A percentile compares a stretch with the other conserved stretches of the same genome.
Evolutionary conservation across 306 rosid species (phyloP).

Genomic region (Malus orientalis): DNA sequence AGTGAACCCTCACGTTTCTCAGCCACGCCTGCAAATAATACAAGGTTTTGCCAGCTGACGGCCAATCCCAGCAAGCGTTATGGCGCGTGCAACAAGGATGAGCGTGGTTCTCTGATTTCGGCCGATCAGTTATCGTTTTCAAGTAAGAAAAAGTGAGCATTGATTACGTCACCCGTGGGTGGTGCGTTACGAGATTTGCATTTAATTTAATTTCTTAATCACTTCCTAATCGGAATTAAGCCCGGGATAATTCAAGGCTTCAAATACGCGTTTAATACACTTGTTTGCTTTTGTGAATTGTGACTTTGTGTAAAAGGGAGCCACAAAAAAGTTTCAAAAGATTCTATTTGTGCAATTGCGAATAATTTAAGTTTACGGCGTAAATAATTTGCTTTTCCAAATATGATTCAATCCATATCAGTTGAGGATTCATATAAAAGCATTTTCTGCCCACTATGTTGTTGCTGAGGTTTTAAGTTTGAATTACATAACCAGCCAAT

Average conservation of each 20-base stretch:
- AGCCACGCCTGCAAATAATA: not conserved
- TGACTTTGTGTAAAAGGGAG: not conserved
- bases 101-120: not conserved
- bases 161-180: conserved; percentile 14
- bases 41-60: no score
- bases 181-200: not conserved
- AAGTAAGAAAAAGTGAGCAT: not conserved
- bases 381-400: no score
- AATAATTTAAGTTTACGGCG: no score
- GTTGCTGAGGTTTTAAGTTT: no score
- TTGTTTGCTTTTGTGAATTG: not conserved
- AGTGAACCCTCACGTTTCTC: not conserved
- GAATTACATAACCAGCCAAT: no score
- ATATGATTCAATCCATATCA: no score
- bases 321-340: not conserved
- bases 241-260: not conserved
- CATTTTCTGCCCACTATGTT: no score
- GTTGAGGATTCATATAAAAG: no score
- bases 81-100: not conserved
- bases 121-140: not conserved
- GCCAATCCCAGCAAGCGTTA: not conserved
- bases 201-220: not conserved
- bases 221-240: not conserved
- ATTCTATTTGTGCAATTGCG: not conserved
- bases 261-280: not conserved